phyloP scores from a whole-genome alignment of 2,329 filamentous ascomycete species.

The Alternaria angustiovoidea region DNA sequence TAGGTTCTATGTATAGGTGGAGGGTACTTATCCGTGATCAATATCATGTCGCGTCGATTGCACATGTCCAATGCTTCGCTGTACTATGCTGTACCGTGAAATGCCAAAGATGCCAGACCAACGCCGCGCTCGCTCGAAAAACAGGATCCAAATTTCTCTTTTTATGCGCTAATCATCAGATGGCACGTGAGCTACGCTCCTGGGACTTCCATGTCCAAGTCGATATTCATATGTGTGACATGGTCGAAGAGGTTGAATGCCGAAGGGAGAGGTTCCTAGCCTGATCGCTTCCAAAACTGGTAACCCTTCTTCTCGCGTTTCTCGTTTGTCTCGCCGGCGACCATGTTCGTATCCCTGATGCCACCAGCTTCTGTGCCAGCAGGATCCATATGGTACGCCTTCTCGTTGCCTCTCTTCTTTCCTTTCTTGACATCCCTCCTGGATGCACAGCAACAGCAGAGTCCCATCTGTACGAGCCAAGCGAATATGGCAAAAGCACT shows the following conservation, averaged over 20 bases:
- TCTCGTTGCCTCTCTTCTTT: constrained; percentile 55
- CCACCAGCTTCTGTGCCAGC: constrained; percentile 7
- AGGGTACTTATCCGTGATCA: neutral
- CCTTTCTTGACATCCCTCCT: constrained; percentile 62
- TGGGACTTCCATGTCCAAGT: neutral
- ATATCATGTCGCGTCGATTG: constrained; percentile 7
- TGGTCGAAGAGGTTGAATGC: neutral
- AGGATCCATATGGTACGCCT: constrained; percentile 40
- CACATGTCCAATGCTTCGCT: constrained; percentile 7
- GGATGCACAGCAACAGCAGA: constrained; percentile 79
- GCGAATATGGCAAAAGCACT: constrained; percentile 71
- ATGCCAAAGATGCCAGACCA: constrained; percentile 15
- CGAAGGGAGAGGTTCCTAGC: constrained; percentile 12
- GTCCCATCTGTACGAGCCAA: constrained; percentile 74
- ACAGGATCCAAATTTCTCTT: constrained; percentile 2
- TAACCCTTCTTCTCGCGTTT: constrained; percentile 20
- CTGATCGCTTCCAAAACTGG: constrained; percentile 25
- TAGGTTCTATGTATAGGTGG: constrained; percentile 6
- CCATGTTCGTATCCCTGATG: constrained; percentile 8
- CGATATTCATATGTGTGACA: neutral
- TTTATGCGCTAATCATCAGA: neutral
- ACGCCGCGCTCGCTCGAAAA: constrained; percentile 26
- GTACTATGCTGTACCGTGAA: neutral
- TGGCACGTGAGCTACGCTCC: neutral
- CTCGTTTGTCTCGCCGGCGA: constrained; percentile 9